These are phyloP conservation scores for Camelina hispida DNA, from an alignment of 345 rosid genomes.

Conservation along the genomic window DNA sequence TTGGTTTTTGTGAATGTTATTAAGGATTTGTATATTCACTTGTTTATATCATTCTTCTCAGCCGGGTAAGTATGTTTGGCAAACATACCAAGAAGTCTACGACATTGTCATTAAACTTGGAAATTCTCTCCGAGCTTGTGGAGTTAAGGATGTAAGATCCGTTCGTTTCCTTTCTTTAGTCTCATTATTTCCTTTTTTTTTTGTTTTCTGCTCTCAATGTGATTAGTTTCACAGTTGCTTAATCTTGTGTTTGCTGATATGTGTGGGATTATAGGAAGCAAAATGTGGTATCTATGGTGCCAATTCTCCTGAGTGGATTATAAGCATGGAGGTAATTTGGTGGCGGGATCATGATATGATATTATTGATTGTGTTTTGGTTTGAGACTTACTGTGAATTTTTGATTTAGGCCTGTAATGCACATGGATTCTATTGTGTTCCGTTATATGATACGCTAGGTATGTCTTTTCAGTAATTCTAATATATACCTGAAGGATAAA, in stretches of 20 bases:
- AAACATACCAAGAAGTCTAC: slow-evolving; percentile 71
- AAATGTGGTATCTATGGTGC: slow-evolving; percentile 91
- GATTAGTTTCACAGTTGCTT: not conserved
- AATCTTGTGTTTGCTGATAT: slow-evolving; percentile 1
- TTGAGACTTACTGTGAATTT: slow-evolving; percentile 23
- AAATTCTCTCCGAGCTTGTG: slow-evolving; percentile 70
- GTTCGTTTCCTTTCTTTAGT: not conserved
- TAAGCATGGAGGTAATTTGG: slow-evolving; percentile 82
- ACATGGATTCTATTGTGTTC: slow-evolving; percentile 86
- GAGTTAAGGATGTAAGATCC: slow-evolving; percentile 61
- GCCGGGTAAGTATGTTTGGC: slow-evolving; percentile 82
- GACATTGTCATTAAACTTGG: slow-evolving; percentile 77
- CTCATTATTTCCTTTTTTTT: not conserved
- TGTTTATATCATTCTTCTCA: slow-evolving; percentile 41
- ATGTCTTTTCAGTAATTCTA: slow-evolving; percentile 14
- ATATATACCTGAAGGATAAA: not conserved
- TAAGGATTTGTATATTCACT: not conserved
- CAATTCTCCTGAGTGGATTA: slow-evolving; percentile 80
- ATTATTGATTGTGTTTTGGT: slow-evolving; percentile 10
- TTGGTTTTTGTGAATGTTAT: not conserved
- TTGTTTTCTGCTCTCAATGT: not conserved
- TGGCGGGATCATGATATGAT: not conserved
- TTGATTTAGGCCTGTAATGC: slow-evolving; percentile 88
- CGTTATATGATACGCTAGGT: slow-evolving; percentile 91
- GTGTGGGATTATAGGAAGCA: slow-evolving; percentile 54